Percentiles rank a stretch among this genome's conserved stretches.
These are phyloP conservation scores for Umbelopsis isabellina DNA, from an alignment of 192 early-diverging fungal genomes.

Conservation along the genomic window DNA sequence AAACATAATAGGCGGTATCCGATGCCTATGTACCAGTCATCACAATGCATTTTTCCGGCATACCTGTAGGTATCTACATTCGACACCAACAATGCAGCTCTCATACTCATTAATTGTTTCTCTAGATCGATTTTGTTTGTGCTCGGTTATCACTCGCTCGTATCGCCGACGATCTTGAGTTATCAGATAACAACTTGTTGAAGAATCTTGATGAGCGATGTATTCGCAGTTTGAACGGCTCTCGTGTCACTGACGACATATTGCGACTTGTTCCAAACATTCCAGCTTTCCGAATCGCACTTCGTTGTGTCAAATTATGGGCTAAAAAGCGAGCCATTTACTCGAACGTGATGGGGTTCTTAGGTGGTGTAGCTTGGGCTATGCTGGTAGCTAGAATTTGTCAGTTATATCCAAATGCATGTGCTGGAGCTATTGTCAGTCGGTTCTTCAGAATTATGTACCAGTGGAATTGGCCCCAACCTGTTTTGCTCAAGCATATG, in stretches of 20 bases:
- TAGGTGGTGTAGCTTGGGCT: conserved; percentile 99
- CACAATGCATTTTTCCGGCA: conserved; percentile 89
- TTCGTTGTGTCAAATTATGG: conserved; percentile 96
- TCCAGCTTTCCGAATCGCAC: conserved; percentile 83
- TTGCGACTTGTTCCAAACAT: conserved; percentile 92
- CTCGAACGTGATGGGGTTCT: conserved; percentile 96
- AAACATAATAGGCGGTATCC: conserved; percentile 60
- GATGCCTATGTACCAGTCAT: conserved; percentile 97
- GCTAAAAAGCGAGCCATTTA: conserved; percentile 92
- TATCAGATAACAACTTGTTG: conserved; percentile 84
- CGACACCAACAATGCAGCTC: neutral
- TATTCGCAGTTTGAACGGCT: conserved; percentile 93
- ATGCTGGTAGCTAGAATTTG: conserved; percentile 95
- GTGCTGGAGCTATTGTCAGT: conserved; percentile 81
- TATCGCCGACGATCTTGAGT: conserved; percentile 86
- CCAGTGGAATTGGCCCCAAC: conserved; percentile 94
- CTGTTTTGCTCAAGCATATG: conserved; percentile 85
- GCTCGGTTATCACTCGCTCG: conserved; percentile 72
- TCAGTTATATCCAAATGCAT: conserved; percentile 95
- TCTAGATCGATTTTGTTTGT: conserved; percentile 92
- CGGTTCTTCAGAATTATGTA: conserved; percentile 89
- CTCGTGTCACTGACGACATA: conserved; percentile 97
- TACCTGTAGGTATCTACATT: conserved; percentile 62
- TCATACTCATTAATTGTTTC: neutral
- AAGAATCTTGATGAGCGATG: conserved; percentile 85